These are phyloP conservation scores for Fagopyrum tataricum DNA, from an alignment of 148 eudicot genomes.

Conservation along the genomic window DNA sequence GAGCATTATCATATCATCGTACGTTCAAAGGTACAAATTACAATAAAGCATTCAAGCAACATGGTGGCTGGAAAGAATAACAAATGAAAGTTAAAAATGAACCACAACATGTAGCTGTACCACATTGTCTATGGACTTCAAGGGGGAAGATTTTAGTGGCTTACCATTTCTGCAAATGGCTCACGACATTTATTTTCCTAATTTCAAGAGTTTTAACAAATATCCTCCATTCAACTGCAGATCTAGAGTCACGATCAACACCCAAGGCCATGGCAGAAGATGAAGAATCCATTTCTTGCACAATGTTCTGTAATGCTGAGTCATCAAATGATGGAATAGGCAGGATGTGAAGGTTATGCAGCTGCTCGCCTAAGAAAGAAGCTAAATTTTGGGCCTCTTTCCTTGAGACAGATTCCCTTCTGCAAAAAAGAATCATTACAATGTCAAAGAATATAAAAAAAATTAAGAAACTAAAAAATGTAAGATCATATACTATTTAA, in stretches of 20 bases:
- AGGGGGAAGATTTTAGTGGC: not conserved
- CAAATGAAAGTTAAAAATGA: too few species aligned
- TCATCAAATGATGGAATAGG: conserved; percentile 48
- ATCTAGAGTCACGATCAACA: conserved; percentile 21
- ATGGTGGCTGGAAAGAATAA: too few species aligned
- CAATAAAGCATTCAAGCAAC: too few species aligned
- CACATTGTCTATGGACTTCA: too few species aligned
- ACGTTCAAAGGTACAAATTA: not conserved
- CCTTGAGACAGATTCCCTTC: conserved; percentile 59
- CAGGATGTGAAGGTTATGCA: conserved; percentile 61
- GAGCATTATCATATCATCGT: not conserved
- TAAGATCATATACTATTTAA: not conserved
- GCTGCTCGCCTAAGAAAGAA: conserved; percentile 85
- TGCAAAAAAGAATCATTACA: conserved; percentile 31
- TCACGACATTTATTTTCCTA: conserved; percentile 44
- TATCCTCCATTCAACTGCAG: conserved; percentile 43
- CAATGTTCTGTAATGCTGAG: conserved; percentile 20
- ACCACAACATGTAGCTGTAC: too few species aligned
- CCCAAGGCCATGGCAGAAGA: conserved; percentile 25
- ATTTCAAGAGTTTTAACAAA: conserved; percentile 40
- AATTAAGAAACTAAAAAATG: not conserved
- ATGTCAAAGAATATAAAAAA: conserved; percentile 5
- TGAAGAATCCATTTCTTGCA: conserved; percentile 23
- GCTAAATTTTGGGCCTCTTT: conserved; percentile 64
- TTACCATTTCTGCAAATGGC: conserved; percentile 72